A percentile compares a stretch with the other conserved stretches of the same genome.
These are phyloP conservation scores for Posidonia oceanica DNA, from an alignment of 116 monocot species.

Conservation along the genomic window DNA sequence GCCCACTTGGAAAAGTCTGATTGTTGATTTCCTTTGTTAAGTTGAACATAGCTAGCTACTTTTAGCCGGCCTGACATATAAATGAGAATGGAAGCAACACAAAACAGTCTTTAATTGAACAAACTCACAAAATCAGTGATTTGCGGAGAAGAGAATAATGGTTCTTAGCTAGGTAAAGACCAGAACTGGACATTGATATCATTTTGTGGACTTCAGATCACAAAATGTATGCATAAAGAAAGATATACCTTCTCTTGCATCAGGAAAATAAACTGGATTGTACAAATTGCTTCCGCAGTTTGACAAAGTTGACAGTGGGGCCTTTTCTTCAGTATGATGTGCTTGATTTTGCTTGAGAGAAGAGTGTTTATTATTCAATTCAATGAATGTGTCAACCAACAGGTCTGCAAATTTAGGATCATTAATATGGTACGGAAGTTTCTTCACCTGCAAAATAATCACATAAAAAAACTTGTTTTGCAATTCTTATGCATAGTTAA, in stretches of 20 bases:
- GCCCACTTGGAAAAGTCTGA: too few species aligned
- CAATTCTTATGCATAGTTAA: neutral
- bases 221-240: too few species aligned
- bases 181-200: too few species aligned
- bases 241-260: conserved; percentile 65
- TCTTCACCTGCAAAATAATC: conserved; percentile 44
- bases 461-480: neutral
- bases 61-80: too few species aligned
- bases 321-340: conserved; percentile 8
- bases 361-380: conserved; percentile 15
- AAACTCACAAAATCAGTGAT: too few species aligned
- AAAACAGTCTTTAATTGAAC: too few species aligned
- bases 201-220: too few species aligned
- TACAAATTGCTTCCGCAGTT: conserved; percentile 14
- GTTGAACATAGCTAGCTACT: too few species aligned
- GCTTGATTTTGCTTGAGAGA: conserved; percentile 11
- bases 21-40: too few species aligned
- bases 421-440: conserved; percentile 78
- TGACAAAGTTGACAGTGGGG: conserved; percentile 7
- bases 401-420: conserved; percentile 71
- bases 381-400: conserved; percentile 73
- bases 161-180: too few species aligned
- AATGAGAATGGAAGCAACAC: too few species aligned
- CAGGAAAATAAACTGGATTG: conserved; percentile 54
- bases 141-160: too few species aligned